Base-by-base conservation (phyloP, 495 filamentous ascomycete species). In the Talaromyces thailandensis region DNA sequence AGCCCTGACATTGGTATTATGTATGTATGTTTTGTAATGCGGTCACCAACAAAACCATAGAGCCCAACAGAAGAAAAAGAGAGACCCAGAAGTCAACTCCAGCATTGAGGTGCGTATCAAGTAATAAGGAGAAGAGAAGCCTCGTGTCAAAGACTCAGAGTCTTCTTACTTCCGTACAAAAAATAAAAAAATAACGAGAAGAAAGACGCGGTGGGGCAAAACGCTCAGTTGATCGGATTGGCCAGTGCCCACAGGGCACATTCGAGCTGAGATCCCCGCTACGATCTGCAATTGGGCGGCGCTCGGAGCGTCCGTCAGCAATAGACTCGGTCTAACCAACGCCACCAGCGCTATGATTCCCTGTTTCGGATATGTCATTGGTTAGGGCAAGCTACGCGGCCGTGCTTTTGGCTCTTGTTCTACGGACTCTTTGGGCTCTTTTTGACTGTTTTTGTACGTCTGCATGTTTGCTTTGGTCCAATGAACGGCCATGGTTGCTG, bases 231-330 rank as follows among this genome's bases (percentile, higher is more conserved):
- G 21, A 26, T 29, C n/a, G n/a, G 51, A 55, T 55, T 55, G 51
- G 51, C 9, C 26, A 31, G 25, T 56, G 31, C 52, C 23, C 24
- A 56, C 52, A 32, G 59, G 59, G 43, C 59, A 61, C 59, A 31
- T 28, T 61, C 59, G 37, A 61, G 59, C 59, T 61, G 59, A 61
- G 23, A 61, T 51, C 59, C 59, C 40, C 43, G 14, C 43, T 51
- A 28, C 59, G 59, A 60, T 61, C 59, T 25, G 24, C 40, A 45
- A 61, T 61, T 61, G 59, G 59, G 59, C 59, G 24, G 58, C 21
- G 35, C 35, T 48, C 58, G 23, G 35, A 60, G 58, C 59, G 59
- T 51, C 59, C 43, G 40, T 45, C 32, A 1, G 55, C 55, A n/a
- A 57, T 57, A 57, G 55, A 14, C 26, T 57, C 55, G 26, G 29